phyloP scores from a whole-genome alignment of 2,329 filamentous ascomycete genomes.

The Thelonectria olida region DNA sequence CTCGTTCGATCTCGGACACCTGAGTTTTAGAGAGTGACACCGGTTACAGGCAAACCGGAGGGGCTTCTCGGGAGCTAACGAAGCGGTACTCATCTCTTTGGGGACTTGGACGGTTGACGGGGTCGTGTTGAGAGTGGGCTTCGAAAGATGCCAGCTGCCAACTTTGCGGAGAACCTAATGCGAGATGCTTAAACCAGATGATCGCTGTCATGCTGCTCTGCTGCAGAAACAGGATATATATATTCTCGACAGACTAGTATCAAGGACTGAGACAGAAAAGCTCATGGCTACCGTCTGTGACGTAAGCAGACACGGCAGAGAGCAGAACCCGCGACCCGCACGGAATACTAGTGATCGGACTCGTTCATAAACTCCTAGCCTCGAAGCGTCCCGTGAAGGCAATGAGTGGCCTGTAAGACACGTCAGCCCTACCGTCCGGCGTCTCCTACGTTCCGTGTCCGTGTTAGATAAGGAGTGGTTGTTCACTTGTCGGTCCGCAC shows the following conservation, averaged over 20 bases:
- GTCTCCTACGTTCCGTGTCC: neutral
- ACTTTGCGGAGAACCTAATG: neutral
- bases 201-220: neutral
- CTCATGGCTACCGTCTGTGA: neutral
- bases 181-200: neutral
- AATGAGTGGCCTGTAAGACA: neutral
- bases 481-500: neutral
- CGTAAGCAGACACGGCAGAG: neutral
- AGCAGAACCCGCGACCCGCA: neutral
- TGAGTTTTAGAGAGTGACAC: slow-evolving; percentile 23
- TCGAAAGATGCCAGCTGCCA: no score
- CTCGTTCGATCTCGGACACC: slow-evolving; percentile 17
- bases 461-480: neutral
- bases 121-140: neutral
- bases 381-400: neutral
- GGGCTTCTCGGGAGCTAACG: slow-evolving; percentile 17
- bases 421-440: slow-evolving; percentile 8
- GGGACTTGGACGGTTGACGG: neutral
- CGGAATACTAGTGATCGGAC: neutral
- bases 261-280: neutral
- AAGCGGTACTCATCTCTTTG: slow-evolving; percentile 7
- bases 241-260: neutral
- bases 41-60: slow-evolving; percentile 25
- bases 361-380: neutral
- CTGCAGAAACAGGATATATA: neutral